phyloP scores from a whole-genome alignment of 2,329 filamentous ascomycete species.

The Sphaceloma murrayae region DNA sequence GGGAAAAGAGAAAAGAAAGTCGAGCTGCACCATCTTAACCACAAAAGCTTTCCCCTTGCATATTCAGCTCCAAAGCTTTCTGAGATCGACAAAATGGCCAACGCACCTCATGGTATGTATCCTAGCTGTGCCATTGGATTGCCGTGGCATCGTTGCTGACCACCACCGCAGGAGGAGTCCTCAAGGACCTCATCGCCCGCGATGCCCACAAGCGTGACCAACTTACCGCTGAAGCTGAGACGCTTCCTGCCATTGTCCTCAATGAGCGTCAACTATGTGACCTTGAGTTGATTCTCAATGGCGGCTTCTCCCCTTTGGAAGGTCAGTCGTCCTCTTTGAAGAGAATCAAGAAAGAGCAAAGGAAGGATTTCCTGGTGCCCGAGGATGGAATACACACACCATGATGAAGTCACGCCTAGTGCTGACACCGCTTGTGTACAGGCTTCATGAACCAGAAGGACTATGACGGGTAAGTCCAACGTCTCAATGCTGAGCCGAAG shows the following conservation, averaged over 20 bases:
- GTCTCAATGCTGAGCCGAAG: slow-evolving; percentile 25
- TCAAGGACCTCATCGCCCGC: slow-evolving; percentile 95
- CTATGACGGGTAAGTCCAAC: slow-evolving; percentile 66
- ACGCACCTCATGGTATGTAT: slow-evolving; percentile 41
- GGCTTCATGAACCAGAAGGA: slow-evolving; percentile 97
- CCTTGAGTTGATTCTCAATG: slow-evolving; percentile 92
- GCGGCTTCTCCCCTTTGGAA: slow-evolving; percentile 95
- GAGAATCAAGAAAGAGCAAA: not conserved
- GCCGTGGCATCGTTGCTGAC: slow-evolving; percentile 9
- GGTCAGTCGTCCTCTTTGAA: slow-evolving; percentile 57
- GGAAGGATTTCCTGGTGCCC: not conserved
- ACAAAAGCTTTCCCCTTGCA: slow-evolving; percentile 10
- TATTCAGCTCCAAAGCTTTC: not conserved
- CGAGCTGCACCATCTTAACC: slow-evolving; percentile 7
- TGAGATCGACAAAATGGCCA: slow-evolving; percentile 34
- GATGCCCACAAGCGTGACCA: slow-evolving; percentile 74
- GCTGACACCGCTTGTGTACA: slow-evolving; percentile 34
- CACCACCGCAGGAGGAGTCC: slow-evolving; percentile 72
- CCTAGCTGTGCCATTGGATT: slow-evolving; percentile 11
- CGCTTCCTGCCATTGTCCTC: slow-evolving; percentile 71
- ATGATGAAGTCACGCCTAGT: too few relatives aligned
- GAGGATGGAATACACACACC: too few relatives aligned
- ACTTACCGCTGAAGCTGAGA: slow-evolving; percentile 76
- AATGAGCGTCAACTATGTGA: slow-evolving; percentile 95
- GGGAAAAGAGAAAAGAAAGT: slow-evolving; percentile 4